phyloP scores from a whole-genome alignment of 2,329 filamentous ascomycete species.

The Diaporthe batatas region DNA sequence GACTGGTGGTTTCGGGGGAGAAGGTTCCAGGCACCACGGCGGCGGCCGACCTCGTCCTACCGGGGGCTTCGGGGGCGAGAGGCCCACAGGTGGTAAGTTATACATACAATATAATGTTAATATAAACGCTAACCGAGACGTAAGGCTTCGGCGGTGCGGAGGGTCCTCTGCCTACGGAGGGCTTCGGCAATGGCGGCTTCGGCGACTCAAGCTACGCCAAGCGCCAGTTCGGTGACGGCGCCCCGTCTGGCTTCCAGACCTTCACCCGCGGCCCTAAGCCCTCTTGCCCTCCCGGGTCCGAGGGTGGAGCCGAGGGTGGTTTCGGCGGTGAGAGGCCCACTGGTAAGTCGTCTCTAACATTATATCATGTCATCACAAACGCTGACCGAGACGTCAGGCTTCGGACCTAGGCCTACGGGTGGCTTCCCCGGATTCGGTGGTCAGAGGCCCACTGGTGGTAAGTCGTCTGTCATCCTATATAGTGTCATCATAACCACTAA shows the following conservation, averaged over 20 bases:
- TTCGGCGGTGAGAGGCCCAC: too few species aligned
- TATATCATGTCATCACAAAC: too few species aligned
- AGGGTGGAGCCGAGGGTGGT: not conserved
- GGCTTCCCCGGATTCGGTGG: not conserved
- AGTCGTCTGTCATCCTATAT: too few species aligned
- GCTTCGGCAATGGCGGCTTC: not conserved
- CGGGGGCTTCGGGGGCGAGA: slow-evolving; percentile 30
- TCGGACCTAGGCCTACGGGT: slow-evolving; percentile 12
- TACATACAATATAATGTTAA: not conserved
- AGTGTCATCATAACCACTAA: too few species aligned
- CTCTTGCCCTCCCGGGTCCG: slow-evolving; percentile 1
- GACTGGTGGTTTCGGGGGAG: slow-evolving; percentile 24
- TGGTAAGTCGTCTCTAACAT: too few species aligned
- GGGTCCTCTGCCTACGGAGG: too few species aligned
- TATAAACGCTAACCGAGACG: not conserved
- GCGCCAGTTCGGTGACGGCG: not conserved
- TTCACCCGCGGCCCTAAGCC: slow-evolving; percentile 17
- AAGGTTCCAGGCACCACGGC: slow-evolving; percentile 22
- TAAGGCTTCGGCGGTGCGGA: slow-evolving; percentile 8
- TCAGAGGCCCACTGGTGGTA: too few species aligned
- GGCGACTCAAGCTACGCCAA: slow-evolving; percentile 10
- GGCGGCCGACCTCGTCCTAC: slow-evolving; percentile 32
- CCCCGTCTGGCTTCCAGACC: slow-evolving; percentile 32
- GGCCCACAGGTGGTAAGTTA: slow-evolving; percentile 4
- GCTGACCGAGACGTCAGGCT: too few species aligned